Percentiles rank a stretch among this genome's conserved stretches.
Evolutionary conservation across 2,329 filamentous ascomycete genomes (phyloP).

Genomic region (Trichoderma asperellum): DNA sequence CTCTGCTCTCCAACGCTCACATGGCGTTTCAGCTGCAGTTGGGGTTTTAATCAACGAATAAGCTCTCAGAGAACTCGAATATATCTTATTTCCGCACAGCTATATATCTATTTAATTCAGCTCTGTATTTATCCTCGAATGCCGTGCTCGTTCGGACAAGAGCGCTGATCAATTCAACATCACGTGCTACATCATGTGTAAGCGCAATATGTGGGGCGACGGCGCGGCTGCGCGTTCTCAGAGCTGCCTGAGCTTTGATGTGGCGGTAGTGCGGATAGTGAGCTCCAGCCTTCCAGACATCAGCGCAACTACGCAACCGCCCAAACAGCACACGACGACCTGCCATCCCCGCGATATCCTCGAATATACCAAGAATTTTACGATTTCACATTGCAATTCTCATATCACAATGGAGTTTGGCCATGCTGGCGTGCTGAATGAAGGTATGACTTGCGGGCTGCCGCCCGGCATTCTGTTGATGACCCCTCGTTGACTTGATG

Average conservation of each 20-base stretch:
- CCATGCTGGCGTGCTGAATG: slow-evolving; percentile 63
- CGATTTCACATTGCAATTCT: not conserved
- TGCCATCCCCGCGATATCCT: not conserved
- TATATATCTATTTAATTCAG: not conserved
- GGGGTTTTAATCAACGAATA: not conserved
- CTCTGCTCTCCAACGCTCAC: not conserved
- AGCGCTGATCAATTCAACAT: not conserved
- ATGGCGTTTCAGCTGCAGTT: not conserved
- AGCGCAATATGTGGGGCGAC: not conserved
- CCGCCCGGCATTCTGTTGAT: slow-evolving; percentile 5
- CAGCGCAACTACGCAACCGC: slow-evolving; percentile 36
- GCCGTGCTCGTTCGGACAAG: not conserved
- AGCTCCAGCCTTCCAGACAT: slow-evolving; percentile 44
- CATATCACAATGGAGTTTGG: slow-evolving; percentile 62
- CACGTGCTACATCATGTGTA: slow-evolving; percentile 16
- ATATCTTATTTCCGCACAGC: not conserved
- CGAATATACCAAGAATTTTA: not conserved
- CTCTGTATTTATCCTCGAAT: not conserved
- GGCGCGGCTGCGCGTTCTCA: slow-evolving; percentile 48
- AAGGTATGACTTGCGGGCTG: slow-evolving; percentile 54
- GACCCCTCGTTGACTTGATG: slow-evolving; percentile 33
- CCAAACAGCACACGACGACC: slow-evolving; percentile 29
- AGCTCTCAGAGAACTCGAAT: not conserved
- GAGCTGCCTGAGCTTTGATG: slow-evolving; percentile 52
- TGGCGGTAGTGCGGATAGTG: slow-evolving; percentile 26